Percentiles rank a stretch among this genome's conserved stretches.
These are phyloP conservation scores for Talaromyces islandicus DNA, from an alignment of 2,329 filamentous ascomycete species.

Conservation along the genomic window DNA sequence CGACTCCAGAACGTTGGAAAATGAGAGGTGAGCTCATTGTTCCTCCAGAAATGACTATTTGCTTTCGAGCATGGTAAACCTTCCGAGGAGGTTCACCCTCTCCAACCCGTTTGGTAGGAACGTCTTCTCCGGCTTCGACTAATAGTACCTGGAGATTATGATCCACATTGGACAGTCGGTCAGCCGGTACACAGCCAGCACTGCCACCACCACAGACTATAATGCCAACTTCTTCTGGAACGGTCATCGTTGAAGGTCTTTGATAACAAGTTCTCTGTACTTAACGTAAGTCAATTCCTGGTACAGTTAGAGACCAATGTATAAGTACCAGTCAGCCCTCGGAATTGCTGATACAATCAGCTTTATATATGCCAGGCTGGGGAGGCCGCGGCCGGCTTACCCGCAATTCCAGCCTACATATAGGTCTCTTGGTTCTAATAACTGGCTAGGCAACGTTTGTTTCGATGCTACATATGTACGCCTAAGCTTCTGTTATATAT, in stretches of 20 bases:
- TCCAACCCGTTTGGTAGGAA: slow-evolving; percentile 63
- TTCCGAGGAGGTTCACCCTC: slow-evolving; percentile 48
- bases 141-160: slow-evolving; percentile 66
- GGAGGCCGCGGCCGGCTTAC: too few species aligned
- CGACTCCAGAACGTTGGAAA: slow-evolving; percentile 68
- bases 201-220: slow-evolving; percentile 73
- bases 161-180: slow-evolving; percentile 64
- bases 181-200: slow-evolving; percentile 37
- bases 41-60: slow-evolving; percentile 67
- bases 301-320: not conserved
- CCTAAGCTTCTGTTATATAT: too few species aligned
- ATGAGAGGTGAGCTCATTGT: slow-evolving; percentile 69
- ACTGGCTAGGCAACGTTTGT: rapidly evolving
- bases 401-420: too few species aligned
- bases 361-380: not conserved
- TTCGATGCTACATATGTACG: too few species aligned
- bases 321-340: not conserved
- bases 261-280: not conserved
- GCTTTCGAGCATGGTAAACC: slow-evolving; percentile 63
- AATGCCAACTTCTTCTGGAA: slow-evolving; percentile 77
- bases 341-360: not conserved
- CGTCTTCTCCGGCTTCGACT: slow-evolving; percentile 65
- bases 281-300: not conserved
- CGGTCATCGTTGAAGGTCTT: slow-evolving; percentile 40
- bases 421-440: not conserved